These are phyloP conservation scores for Hagleromyces aurorensis DNA, from an alignment of 805 yeast genomes.

Conservation along the genomic window DNA sequence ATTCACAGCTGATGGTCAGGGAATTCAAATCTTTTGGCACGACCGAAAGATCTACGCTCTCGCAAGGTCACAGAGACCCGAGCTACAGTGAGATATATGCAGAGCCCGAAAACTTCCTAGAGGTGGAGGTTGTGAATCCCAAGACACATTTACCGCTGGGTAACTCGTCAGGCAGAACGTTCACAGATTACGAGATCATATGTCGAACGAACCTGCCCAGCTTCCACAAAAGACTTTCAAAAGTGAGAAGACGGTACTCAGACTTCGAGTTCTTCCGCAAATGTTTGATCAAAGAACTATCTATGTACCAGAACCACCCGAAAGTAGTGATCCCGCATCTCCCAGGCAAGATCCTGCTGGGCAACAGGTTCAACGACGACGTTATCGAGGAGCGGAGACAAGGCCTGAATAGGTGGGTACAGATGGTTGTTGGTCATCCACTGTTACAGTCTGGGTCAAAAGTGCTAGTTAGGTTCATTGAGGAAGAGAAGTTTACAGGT, in stretches of 20 bases:
- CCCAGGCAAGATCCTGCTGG: constrained; percentile 77
- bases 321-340: constrained; percentile 77
- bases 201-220: constrained; percentile 91
- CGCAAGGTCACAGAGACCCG: constrained; percentile 37
- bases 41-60: constrained; percentile 18
- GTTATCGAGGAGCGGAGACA: constrained; percentile 75
- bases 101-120: constrained; percentile 89
- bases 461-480: constrained; percentile 73
- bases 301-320: constrained; percentile 30
- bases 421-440: constrained; percentile 86
- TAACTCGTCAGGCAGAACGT: constrained; percentile 43
- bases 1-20: constrained; percentile 11
- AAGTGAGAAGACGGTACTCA: constrained; percentile 78
- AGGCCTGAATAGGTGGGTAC: constrained; percentile 76
- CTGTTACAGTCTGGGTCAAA: constrained; percentile 80
- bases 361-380: constrained; percentile 70
- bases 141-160: constrained; percentile 34
- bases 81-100: constrained; percentile 80
- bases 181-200: constrained; percentile 84
- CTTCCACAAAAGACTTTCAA: constrained; percentile 53
- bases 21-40: constrained; percentile 25
- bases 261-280: constrained; percentile 81
- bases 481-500: constrained; percentile 50
- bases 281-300: constrained; percentile 64
- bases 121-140: constrained; percentile 62